Conservation (phyloP, 768 basidiomycete genomes). For the Mycena vulgaris region DNA sequence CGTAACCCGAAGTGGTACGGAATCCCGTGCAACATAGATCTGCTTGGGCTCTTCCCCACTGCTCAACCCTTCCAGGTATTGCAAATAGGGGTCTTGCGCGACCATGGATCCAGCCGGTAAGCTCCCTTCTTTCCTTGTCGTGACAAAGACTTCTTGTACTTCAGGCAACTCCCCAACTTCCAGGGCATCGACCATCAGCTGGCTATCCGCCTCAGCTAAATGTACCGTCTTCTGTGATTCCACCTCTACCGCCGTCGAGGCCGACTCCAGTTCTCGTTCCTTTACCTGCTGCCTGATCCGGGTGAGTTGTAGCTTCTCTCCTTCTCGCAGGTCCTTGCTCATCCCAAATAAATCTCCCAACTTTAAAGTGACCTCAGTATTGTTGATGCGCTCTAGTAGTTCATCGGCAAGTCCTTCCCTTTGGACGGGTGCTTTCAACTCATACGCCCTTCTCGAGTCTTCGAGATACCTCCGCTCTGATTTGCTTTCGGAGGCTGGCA, state of each 20-base stretch:
- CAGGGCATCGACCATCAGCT: neutral
- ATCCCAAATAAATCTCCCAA: conserved; percentile 9
- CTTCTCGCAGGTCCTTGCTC: conserved; percentile 11
- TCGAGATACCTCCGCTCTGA: too few species aligned
- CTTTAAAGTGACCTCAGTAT: too few species aligned
- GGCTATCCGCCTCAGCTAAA: neutral
- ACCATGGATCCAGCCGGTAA: conserved; percentile 10
- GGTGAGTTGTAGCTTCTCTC: conserved; percentile 17
- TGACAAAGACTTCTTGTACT: conserved; percentile 12
- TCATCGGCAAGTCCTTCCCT: conserved; percentile 2
- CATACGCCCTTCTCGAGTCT: too few species aligned
- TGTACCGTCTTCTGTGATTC: neutral
- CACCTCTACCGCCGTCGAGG: neutral
- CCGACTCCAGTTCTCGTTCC: neutral
- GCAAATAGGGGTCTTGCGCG: conserved; percentile 20
- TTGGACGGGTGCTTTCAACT: too few species aligned
- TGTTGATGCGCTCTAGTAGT: conserved; percentile 7
- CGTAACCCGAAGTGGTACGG: neutral
- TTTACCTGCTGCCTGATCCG: conserved; percentile 1
- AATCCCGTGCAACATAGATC: conserved; percentile 22
- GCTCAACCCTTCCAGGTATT: conserved; percentile 20
- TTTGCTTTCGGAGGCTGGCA: neutral
- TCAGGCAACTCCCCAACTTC: conserved; percentile 8
- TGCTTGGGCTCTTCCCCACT: neutral
- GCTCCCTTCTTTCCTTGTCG: neutral